Base-by-base conservation (phyloP, 257 asterid genomes). In the Penstemon davidsonii region DNA sequence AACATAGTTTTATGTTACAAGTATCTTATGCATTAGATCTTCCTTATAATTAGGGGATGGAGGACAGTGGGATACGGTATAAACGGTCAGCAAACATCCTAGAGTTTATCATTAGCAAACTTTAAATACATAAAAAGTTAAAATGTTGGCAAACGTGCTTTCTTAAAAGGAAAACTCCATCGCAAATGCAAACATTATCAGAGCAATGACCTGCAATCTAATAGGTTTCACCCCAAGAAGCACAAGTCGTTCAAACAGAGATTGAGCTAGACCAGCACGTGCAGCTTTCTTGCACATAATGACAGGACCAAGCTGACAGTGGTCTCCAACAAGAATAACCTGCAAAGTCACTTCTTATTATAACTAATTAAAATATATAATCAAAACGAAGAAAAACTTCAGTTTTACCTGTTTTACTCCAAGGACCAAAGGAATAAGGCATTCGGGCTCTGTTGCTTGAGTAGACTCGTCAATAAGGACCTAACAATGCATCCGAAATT, bases 221-320 rank as follows among this genome's bases (percentile, higher is more conserved):
- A 94, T 89, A 42, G 99, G 99, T 78, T 94, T 94, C 69, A 91
- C 99, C 54, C 99, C 99, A 65, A 94, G 95, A 40, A 85, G 68
- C 69, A 94, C 99, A 81, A 91, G 99, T 6, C 97, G 91, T 78
- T 94, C 99, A 77, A 94, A 94, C 45, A 94, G 84, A 65, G 98
- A 94, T 66, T 94, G 99, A 40, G 98, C 99, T 13, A 91, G 84
- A 60, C 99, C 99, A 67, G 99, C 98, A 7, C 99, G 87, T 4
- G 99, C 99, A 66, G 98, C 99, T 84, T 94, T 94, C 89, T 91
- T 94, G 90, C 99, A 94, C 99, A 94, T 94, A 77, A 94, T 91
- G 75, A 94, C 98, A 73, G 99, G 99, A 84, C 99, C 99, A 83
- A 94, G 99, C 82, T 94, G 99, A 81, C 98, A 94, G 78, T 91